These are phyloP conservation scores for Centella asiatica DNA, from an alignment of 129 eudicot genomes.

Conservation along the genomic window DNA sequence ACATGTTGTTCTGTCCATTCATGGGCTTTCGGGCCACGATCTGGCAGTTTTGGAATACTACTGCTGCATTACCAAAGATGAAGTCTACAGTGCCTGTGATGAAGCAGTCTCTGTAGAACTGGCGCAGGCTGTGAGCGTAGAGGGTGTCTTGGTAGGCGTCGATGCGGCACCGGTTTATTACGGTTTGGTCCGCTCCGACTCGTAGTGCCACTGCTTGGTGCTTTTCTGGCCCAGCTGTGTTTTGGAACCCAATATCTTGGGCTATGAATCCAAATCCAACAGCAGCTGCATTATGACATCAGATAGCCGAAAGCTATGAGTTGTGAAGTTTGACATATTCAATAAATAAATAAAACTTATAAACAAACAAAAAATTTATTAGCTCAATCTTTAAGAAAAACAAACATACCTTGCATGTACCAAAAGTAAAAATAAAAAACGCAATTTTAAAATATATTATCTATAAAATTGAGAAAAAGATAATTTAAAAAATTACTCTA, in stretches of 20 bases:
- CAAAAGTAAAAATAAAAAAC: too few relatives aligned
- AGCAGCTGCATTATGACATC: constrained; percentile 27
- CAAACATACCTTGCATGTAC: neutral
- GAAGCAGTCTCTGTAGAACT: constrained; percentile 41
- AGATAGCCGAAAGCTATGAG: too few relatives aligned
- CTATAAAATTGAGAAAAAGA: too few relatives aligned
- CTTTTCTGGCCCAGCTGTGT: constrained; percentile 22
- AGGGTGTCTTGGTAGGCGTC: constrained; percentile 46
- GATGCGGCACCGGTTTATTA: constrained; percentile 40
- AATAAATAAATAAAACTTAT: too few relatives aligned
- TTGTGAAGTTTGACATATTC: neutral
- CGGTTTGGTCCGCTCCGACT: constrained; percentile 35
- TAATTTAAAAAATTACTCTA: too few relatives aligned
- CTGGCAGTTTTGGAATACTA: constrained; percentile 40
- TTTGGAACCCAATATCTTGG: constrained; percentile 24
- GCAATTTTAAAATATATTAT: too few relatives aligned
- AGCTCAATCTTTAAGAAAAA: too few relatives aligned
- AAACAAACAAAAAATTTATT: too few relatives aligned
- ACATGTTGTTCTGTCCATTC: constrained; percentile 27
- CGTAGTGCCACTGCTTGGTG: constrained; percentile 48
- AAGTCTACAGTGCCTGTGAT: constrained; percentile 44
- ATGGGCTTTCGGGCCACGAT: constrained; percentile 43
- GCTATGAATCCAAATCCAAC: constrained; percentile 56
- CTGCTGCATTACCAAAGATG: constrained; percentile 48
- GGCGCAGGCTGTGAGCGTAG: constrained; percentile 42